Evolutionary conservation across 2,329 filamentous ascomycete genomes (phyloP), one percentile per base, ranked within the genome.

Genomic region (Clathrospora elynae): DNA sequence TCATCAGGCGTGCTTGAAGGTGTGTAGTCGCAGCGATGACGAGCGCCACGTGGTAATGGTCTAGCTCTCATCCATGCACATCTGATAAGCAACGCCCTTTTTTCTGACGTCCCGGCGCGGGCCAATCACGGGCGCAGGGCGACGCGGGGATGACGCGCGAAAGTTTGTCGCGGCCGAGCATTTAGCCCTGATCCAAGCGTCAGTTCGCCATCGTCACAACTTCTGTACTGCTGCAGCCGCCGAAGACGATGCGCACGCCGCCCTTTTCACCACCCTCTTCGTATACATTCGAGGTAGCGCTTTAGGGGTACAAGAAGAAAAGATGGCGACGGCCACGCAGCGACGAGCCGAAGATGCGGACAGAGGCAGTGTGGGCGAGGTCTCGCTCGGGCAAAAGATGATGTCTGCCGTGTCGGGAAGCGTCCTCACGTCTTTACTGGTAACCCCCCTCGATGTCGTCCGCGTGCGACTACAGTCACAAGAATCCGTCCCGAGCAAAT

Each of bases 371-470:
- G 73, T 78, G 17, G 71, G 78, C 17, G 84, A 92, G 49, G 89
- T 95, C 53, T 90, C 91, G 4, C 81, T 90, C 14, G 73, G 80
- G 9, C 92, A 97, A 75, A 93, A 92, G 76, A 99, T 99, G 93
- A 71, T 95, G 40, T 96, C 92, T 42, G 93, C 93, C 35, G 88
- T 92, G 55, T 86, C 87, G 40, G 93, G 93, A 46, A 97, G 91
- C 71, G 73, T 99, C 43, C 71, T 97, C 51, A 97, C 92, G 6
- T 93, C 90, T 13, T 72, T 97, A 17, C 80, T 97, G 28, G 92
- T 95, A 20, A 99, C 93, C 4, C 93, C 93, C 32, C 85, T 99
- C 37, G 93, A 99, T 66, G 93, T 99, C 51, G 93, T 99, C 49
- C 89, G 93, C 50, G 90, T 99, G 32, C 90, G 93, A 50, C 78